Evolutionary conservation across 371 early-diverging fungal species (phyloP), one percentile per base, ranked within the genome.

Genomic region (Nematocida ausubeli): DNA sequence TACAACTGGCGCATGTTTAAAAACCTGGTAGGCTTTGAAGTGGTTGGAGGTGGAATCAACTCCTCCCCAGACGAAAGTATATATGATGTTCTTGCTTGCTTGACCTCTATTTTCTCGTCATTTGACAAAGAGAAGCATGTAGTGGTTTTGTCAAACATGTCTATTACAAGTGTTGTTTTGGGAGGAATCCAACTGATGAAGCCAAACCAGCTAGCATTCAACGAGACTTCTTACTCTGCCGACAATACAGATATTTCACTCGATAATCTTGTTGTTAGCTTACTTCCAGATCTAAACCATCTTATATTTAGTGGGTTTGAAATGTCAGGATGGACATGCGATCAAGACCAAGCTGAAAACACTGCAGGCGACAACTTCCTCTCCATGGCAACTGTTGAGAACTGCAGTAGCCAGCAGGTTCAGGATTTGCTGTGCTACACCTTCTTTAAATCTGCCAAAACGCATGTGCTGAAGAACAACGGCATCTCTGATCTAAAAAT

Each of bases 1-100:
- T 64, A 44, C 28, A 24, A 39, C 7, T 64, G 65, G 65, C 5
- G 24, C 19, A 0, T 28, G 28, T 64, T 64, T 30, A 24, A 44
- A 24, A 44, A 64, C 44, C 44, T 64, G 22, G 42, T 28, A 28
- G 65, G 65, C 0, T 64, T 64, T 64, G 65, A 64, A 34, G 16
- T 64, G 28, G 3, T 37, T 44, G 44, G 39, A 44, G 42, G 19
- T n/a, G n/a, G n/a, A n/a, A n/a, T n/a, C n/a, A n/a, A n/a, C n/a
- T n/a, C n/a, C n/a, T n/a, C n/a, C n/a, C n/a, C n/a, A n/a, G n/a
- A n/a, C n/a, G n/a, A n/a, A n/a, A n/a, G n/a, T n/a, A n/a, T n/a
- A n/a, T n/a, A n/a, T n/a, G n/a, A n/a, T n/a, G n/a, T n/a, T n/a
- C n/a, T n/a, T n/a, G n/a, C n/a, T n/a, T n/a, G n/a, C n/a, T n/a